These are phyloP conservation scores for Wickerhamiella infanticola DNA, from an alignment of 1,139 yeast genomes.

Conservation along the genomic window DNA sequence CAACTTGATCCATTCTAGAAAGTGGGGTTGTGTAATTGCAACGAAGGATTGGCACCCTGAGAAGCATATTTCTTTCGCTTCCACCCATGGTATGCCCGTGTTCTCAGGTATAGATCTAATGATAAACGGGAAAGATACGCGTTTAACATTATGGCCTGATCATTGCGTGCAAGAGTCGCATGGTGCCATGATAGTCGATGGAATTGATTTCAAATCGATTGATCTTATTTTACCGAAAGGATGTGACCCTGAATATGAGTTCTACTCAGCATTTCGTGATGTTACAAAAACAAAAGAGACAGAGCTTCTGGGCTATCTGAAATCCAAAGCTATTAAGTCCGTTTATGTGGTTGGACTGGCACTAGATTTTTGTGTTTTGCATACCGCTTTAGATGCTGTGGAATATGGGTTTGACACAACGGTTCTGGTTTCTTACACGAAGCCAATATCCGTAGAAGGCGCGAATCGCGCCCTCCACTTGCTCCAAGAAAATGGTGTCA, in stretches of 20 bases:
- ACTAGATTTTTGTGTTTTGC: conserved; percentile 67
- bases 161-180: conserved; percentile 63
- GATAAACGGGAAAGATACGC: conserved; percentile 10
- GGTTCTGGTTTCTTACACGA: conserved; percentile 40
- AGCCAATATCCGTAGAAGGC: conserved; percentile 8
- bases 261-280: conserved; percentile 80
- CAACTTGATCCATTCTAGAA: conserved; percentile 26
- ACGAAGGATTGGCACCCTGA: conserved; percentile 85
- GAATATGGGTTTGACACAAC: conserved; percentile 44
- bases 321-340: conserved; percentile 33
- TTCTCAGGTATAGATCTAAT: neutral
- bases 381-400: conserved; percentile 58
- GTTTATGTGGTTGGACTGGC: conserved; percentile 75
- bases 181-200: conserved; percentile 52
- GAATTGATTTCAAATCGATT: conserved; percentile 21
- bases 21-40: conserved; percentile 53
- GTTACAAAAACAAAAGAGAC: conserved; percentile 61
- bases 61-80: conserved; percentile 70
- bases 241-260: conserved; percentile 52
- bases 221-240: conserved; percentile 49
- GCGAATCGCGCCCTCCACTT: conserved; percentile 1
- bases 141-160: conserved; percentile 60
- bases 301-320: conserved; percentile 39
- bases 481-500: conserved; percentile 7
- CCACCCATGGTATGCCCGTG: conserved; percentile 30